phyloP scores from a whole-genome alignment of 2,329 filamentous ascomycete species.

The Talaromyces sp. region DNA sequence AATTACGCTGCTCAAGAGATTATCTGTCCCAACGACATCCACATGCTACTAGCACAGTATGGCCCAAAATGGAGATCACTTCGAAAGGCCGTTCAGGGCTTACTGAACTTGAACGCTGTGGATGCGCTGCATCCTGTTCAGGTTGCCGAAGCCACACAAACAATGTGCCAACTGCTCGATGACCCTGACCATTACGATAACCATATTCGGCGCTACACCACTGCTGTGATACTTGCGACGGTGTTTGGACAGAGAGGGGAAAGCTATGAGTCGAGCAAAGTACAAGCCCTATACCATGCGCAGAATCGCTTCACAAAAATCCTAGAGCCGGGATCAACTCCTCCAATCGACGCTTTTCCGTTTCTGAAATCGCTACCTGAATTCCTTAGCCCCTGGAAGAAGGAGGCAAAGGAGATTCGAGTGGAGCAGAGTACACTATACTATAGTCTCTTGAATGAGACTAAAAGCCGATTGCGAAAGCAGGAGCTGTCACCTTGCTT shows the following conservation, averaged over 20 bases:
- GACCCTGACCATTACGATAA: conserved; percentile 11
- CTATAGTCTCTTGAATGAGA: neutral
- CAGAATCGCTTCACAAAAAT: conserved; percentile 9
- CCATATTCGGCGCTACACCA: conserved; percentile 21
- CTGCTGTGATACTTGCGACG: conserved; percentile 18
- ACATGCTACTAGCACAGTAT: conserved; percentile 7
- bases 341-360: conserved; percentile 20
- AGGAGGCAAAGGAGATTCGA: conserved; percentile 7
- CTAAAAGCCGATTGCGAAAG: neutral
- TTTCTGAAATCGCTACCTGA: conserved; percentile 17
- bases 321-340: conserved; percentile 16
- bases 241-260: conserved; percentile 15
- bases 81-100: neutral
- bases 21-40: conserved; percentile 2
- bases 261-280: conserved; percentile 14
- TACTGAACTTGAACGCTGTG: conserved; percentile 6
- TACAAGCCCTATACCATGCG: conserved; percentile 10
- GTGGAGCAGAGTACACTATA: neutral
- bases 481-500: neutral
- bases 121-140: conserved; percentile 18
- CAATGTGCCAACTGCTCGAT: conserved; percentile 17
- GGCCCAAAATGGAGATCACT: conserved; percentile 8
- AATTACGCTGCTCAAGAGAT: conserved; percentile 8
- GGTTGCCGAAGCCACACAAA: conserved; percentile 20
- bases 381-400: conserved; percentile 12